Conservation (phyloP, 768 basidiomycete genomes). For the Austroboletus eburneus region DNA sequence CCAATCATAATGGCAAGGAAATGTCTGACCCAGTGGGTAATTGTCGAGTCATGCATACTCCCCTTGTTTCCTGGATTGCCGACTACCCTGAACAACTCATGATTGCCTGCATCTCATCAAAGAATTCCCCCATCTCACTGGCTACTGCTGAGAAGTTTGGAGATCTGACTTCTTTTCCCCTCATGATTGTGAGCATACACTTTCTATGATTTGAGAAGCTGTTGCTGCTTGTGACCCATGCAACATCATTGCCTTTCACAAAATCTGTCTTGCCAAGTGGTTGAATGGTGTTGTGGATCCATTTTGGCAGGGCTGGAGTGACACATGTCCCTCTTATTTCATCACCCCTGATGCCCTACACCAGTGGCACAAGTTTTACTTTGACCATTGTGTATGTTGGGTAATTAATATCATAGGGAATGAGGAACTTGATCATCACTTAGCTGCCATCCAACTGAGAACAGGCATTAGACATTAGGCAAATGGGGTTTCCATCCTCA, state of each 20-base stretch:
- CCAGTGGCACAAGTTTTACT: constrained; percentile 25
- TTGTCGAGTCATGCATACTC: constrained; percentile 1
- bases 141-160: constrained; percentile 13
- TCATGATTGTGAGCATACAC: neutral
- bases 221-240: neutral
- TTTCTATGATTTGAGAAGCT: neutral
- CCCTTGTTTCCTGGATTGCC: constrained; percentile 11
- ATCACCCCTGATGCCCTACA: constrained; percentile 28
- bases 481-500: constrained; percentile 3
- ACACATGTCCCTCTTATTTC: constrained; percentile 17
- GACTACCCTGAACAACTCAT: constrained; percentile 13
- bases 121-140: constrained; percentile 8
- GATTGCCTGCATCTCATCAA: constrained; percentile 7
- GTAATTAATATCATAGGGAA: constrained; percentile 14
- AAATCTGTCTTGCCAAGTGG: neutral
- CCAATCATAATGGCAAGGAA: constrained; percentile 20
- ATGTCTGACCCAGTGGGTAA: constrained; percentile 25
- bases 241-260: neutral
- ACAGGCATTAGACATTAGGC: constrained; percentile 1
- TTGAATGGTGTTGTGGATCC: constrained; percentile 17
- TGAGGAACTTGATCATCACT: constrained; percentile 23
- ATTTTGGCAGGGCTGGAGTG: constrained; percentile 33
- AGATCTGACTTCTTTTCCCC: neutral
- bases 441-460: constrained; percentile 20
- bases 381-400: constrained; percentile 16